Conservation (phyloP, 2,329 filamentous ascomycete genomes). For the Aspergillus tubingensis region DNA sequence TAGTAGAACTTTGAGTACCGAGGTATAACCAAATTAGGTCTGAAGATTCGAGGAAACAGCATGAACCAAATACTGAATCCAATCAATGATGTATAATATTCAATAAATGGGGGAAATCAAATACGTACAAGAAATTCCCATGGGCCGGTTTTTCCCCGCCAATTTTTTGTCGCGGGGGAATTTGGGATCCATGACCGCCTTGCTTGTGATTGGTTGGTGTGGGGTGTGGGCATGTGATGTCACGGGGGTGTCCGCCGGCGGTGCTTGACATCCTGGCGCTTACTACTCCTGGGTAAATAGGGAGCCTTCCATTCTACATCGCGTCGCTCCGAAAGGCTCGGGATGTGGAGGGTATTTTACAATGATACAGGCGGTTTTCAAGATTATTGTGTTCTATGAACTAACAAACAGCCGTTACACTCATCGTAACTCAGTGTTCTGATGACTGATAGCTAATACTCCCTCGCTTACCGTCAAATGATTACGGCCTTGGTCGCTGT, state of each 20-base stretch:
- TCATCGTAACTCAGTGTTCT: no score
- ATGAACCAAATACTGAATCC: neutral
- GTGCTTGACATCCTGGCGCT: neutral
- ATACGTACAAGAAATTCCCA: neutral
- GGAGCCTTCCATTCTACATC: no score
- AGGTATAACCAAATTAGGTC: neutral
- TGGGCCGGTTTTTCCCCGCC: constrained; percentile 27
- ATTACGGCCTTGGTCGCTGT: neutral
- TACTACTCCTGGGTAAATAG: neutral
- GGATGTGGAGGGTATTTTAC: neutral
- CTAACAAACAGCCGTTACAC: no score
- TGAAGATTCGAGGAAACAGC: neutral
- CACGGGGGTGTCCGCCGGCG: constrained; percentile 4
- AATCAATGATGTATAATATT: neutral
- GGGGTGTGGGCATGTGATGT: constrained; percentile 13
- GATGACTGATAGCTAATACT: neutral
- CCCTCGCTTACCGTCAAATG: neutral
- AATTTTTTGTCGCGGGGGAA: constrained; percentile 23
- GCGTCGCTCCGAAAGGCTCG: neutral
- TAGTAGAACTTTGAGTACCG: neutral
- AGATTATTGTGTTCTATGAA: no score
- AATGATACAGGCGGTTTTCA: neutral
- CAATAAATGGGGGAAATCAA: constrained; percentile 7
- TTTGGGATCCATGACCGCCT: constrained; percentile 16
- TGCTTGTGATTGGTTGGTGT: constrained; percentile 15